phyloP scores from a whole-genome alignment of 2,329 filamentous ascomycete genomes.

The Rutstroemia sp. region DNA sequence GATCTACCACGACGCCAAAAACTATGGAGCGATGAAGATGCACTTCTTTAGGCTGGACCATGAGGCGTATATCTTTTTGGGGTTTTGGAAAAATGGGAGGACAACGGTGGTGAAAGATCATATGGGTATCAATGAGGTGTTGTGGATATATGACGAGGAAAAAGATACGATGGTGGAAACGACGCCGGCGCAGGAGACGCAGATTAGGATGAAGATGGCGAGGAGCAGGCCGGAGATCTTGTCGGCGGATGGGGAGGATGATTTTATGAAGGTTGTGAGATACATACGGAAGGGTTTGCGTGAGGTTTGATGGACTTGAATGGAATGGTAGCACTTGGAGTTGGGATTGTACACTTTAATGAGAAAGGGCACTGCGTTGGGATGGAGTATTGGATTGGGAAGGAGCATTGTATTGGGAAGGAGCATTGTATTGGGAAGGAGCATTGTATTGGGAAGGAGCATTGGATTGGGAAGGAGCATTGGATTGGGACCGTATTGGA shows the following conservation, averaged over 20 bases:
- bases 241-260: constrained; percentile 1
- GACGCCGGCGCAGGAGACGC: not conserved
- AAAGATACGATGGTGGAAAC: constrained; percentile 6
- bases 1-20: not conserved
- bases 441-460: no score
- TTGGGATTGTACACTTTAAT: no score
- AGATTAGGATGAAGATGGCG: not conserved
- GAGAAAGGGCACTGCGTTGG: no score
- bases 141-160: not conserved
- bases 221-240: not conserved
- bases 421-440: no score
- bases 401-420: no score
- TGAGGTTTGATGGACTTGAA: not conserved
- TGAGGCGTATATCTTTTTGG: not conserved
- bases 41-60: not conserved
- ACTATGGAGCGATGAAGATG: no score
- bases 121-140: not conserved
- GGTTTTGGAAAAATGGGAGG: not conserved
- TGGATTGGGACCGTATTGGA: no score
- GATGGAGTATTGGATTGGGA: no score
- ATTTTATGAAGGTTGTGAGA: constrained; percentile 11
- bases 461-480: no score
- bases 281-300: constrained; percentile 2
- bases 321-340: no score
- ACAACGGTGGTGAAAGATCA: not conserved